These are phyloP conservation scores for Talaromyces sp. DNA, from an alignment of 2,329 filamentous ascomycete genomes.

Conservation along the genomic window DNA sequence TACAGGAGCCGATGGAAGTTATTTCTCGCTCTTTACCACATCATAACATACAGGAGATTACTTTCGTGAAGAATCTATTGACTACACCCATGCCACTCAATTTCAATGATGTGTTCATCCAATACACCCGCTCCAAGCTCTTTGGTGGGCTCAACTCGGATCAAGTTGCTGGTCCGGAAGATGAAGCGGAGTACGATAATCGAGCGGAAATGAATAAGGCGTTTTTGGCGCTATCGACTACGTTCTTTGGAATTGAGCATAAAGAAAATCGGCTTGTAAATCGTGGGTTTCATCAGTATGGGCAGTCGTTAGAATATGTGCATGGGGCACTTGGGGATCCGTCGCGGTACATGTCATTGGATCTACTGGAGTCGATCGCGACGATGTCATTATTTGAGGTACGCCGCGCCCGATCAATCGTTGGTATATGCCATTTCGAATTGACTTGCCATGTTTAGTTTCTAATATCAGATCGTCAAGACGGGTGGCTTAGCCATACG, in stretches of 20 bases:
- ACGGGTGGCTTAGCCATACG: constrained; percentile 14
- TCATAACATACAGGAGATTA: neutral
- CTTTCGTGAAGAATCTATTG: neutral
- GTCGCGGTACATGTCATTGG: neutral
- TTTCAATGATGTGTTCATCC: constrained; percentile 6
- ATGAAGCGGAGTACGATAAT: neutral
- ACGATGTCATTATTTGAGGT: constrained; percentile 12
- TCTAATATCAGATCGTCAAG: constrained; percentile 11
- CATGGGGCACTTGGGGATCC: constrained; percentile 7
- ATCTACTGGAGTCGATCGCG: constrained; percentile 6
- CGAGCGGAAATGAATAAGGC: neutral
- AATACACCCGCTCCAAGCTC: constrained; percentile 9
- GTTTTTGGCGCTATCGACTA: constrained; percentile 4
- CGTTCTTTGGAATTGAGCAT: constrained; percentile 16
- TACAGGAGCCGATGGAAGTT: neutral
- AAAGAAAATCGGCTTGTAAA: constrained; percentile 4
- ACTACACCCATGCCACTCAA: neutral
- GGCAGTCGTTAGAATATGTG: neutral
- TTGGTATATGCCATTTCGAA: too few relatives aligned
- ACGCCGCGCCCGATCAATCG: neutral
- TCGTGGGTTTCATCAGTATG: constrained; percentile 7
- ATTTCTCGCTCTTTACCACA: neutral
- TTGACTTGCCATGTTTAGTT: neutral
- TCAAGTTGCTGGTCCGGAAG: neutral
- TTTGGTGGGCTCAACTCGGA: neutral